Base-by-base conservation (phyloP, 1,284 basidiomycete species). In the Inonotus obliquus region DNA sequence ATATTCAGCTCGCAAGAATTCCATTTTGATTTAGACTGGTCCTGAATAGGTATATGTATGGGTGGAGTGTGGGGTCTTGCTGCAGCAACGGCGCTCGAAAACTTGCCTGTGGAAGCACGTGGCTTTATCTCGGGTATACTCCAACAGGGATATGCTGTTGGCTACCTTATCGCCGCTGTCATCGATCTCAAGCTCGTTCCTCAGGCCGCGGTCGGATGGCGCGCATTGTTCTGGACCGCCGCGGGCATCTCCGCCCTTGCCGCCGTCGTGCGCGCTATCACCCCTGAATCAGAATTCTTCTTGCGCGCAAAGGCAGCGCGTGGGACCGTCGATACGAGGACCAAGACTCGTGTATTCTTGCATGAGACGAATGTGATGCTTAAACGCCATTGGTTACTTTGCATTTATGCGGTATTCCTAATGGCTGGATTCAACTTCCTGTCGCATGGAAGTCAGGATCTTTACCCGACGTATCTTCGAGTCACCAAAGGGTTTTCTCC, bases 371-470 rank as follows among this genome's bases (percentile, higher is more conserved):
- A 79, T 73, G 72, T 75, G 59, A 97, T 97, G 89, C 76, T 98
- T 63, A 91, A 85, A 76, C 76, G 71, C 2, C 92, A 98, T 72
- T 97, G 95, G 94, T 68, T 88, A 17, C 74, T 92, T 32, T 93
- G 88, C 73, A 86, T 98, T 63, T 98, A 96, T 72, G 90, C 89
- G 1, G 79, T 90, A 9, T 71, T 92, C 49, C 77, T 92, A 54
- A 91, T 91, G 88, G 85, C 85, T 2, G 89, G 88, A 6, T 94
- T 97, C 82, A 97, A 96, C 79, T 98, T 98, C 80, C 79, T 96
- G 65, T 91, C 90, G 3, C 93, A 95, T 74, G 92, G 91, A 14
- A 92, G 89, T 62, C 91, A 92, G 78, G 89, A 92, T 73, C 69
- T 92, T 35, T 92, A 89, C 77, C 92, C 93, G 23, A 92, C 88